Evolutionary conservation across 108 stramenopile species (phyloP), one percentile per base, ranked within the genome.

Genomic region (Skeletonema costatum): DNA sequence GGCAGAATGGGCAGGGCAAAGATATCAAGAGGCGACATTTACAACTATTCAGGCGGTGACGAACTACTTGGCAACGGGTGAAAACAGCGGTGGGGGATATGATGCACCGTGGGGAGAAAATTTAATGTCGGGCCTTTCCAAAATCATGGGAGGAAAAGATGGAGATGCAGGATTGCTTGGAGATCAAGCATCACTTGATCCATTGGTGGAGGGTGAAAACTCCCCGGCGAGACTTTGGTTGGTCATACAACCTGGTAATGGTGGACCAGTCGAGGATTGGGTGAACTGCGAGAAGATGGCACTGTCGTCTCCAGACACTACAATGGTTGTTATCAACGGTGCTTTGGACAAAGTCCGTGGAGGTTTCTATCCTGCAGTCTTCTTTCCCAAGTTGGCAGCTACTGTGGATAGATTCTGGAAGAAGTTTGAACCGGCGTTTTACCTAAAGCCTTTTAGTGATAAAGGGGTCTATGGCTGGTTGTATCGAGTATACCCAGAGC

Each of bases 191-290:
- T 64, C 88, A 2, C 51, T 94, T 48, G 91, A 94, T 76, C 64
- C 77, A 12, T 66, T 94, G 53, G 60, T 76, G 1, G 64, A 66
- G 5, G 87, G 74, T 2, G 68, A 65, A 64, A 76, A 80, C 29
- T 76, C 77, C 6, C 85, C 84, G 2, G 77, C 83, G 7, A 75
- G 48, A 2, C 62, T 84, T 51, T 78, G 73, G 65, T 59, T 95
- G 17, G 86, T 88, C 8, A 87, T 92, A 58, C 95, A 96, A 76
- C 95, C 95, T 0, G 95, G 95, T 3, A 91, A 96, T 74, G 93
- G 93, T 17, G 92, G 95, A 6, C 95, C 95, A 2, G 91, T 96
- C 9, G 95, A 96, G 70, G 95, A 96, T 80, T 96, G 95, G 95
- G 84, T 92, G 65, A 96, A 96, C 71, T 85, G 89, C 41, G 89